phyloP scores from a whole-genome alignment of 192 early-diverging fungal species.

The Coemansia sp. region DNA sequence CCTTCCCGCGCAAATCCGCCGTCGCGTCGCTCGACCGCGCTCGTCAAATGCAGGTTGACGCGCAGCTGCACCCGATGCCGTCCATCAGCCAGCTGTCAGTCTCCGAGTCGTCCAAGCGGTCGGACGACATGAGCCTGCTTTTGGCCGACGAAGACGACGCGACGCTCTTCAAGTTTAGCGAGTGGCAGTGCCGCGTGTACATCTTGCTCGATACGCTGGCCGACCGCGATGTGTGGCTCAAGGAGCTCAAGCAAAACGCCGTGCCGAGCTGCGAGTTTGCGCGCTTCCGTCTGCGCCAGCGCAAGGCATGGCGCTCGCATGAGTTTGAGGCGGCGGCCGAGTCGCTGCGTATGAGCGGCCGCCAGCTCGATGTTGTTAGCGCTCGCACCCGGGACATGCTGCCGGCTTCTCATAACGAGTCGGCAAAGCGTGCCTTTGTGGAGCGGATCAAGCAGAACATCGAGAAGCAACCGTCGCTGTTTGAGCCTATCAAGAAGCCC shows the following conservation, averaged over 20 bases:
- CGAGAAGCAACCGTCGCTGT: neutral
- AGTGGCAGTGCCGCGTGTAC: conserved; percentile 56
- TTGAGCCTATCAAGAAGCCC: neutral
- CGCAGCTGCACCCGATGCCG: conserved; percentile 14
- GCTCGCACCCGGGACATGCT: conserved; percentile 20
- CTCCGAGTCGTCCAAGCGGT: neutral
- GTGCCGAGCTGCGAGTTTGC: conserved; percentile 51
- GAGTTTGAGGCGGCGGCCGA: conserved; percentile 32
- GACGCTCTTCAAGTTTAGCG: conserved; percentile 30
- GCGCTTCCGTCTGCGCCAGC: conserved; percentile 35
- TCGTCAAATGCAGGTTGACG: conserved; percentile 5
- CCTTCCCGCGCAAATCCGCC: conserved; percentile 36
- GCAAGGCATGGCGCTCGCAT: conserved; percentile 21
- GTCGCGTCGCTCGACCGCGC: conserved; percentile 7
- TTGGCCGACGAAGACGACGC: conserved; percentile 27
- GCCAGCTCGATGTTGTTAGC: conserved; percentile 26
- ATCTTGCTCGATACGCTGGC: conserved; percentile 40
- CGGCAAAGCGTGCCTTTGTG: conserved; percentile 35
- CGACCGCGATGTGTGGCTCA: conserved; percentile 46
- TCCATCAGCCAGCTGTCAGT: conserved; percentile 3
- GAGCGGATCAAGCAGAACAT: conserved; percentile 12
- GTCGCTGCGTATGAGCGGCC: conserved; percentile 30
- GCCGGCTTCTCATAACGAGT: conserved; percentile 27
- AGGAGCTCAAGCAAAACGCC: conserved; percentile 23
- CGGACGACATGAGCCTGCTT: conserved; percentile 8